These are phyloP conservation scores for Emydomyces testavorans DNA, from an alignment of 2,329 filamentous ascomycete species.

Conservation along the genomic window DNA sequence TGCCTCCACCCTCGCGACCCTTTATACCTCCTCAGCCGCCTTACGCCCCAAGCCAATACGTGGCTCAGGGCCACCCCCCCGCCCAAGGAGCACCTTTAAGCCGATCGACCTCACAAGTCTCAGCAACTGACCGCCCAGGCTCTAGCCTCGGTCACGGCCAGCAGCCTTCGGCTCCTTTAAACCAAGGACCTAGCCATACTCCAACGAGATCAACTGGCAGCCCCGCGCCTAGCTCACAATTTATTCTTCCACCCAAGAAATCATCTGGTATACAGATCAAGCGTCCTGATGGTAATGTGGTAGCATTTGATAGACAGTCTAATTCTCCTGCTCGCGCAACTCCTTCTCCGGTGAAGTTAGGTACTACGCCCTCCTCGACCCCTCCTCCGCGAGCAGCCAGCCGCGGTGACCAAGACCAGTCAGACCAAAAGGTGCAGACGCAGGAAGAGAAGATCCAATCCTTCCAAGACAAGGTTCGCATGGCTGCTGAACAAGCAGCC, in stretches of 20 bases:
- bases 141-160: conserved; percentile 51
- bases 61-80: conserved; percentile 34
- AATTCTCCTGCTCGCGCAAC: conserved; percentile 47
- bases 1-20: conserved; percentile 34
- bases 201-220: conserved; percentile 47
- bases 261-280: conserved; percentile 74
- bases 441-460: conserved; percentile 72
- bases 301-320: conserved; percentile 57
- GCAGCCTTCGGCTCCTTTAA: conserved; percentile 36
- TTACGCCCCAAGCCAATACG: conserved; percentile 45
- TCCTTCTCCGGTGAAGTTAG: conserved; percentile 43
- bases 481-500: conserved; percentile 23
- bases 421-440: conserved; percentile 64
- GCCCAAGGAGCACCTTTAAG: conserved; percentile 62
- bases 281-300: conserved; percentile 63
- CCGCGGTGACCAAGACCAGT: conserved; percentile 47
- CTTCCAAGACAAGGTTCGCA: conserved; percentile 45
- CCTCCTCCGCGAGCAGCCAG: conserved; percentile 67
- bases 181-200: conserved; percentile 30
- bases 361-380: conserved; percentile 57
- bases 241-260: conserved; percentile 53
- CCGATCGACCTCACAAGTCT: conserved; percentile 67
- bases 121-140: conserved; percentile 53
- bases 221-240: conserved; percentile 50
- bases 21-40: conserved; percentile 37